Evolutionary conservation across 1,284 basidiomycete species (phyloP).

Genomic region (Ustanciosporium gigantosporum): DNA sequence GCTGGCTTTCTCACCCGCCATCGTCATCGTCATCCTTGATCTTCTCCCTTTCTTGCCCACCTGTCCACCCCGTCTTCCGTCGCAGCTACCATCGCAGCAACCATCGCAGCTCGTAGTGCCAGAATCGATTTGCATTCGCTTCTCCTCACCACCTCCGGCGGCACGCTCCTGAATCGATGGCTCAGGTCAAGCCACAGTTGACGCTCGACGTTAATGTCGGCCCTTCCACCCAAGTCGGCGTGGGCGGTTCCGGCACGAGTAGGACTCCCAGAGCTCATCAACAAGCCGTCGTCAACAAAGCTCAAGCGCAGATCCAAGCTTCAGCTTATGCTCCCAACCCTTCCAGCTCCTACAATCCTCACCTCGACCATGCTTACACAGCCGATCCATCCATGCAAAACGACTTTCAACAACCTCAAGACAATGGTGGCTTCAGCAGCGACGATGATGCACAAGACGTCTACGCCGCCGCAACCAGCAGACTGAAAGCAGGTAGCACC

Average conservation of each 20-base stretch:
- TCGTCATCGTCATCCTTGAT: too few relatives aligned
- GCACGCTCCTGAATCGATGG: too few relatives aligned
- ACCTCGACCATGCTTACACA: conserved; percentile 13
- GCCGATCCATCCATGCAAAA: not conserved
- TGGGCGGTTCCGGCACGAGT: conserved; percentile 41
- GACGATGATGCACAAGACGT: conserved; percentile 43
- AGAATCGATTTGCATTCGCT: too few relatives aligned
- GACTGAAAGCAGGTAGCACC: conserved; percentile 33
- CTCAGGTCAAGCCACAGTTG: conserved; percentile 44
- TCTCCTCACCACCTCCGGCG: too few relatives aligned
- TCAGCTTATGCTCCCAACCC: conserved; percentile 37
- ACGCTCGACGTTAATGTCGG: conserved; percentile 51
- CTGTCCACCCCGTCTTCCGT: too few relatives aligned
- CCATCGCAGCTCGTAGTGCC: too few relatives aligned
- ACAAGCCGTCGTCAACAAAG: conserved; percentile 26
- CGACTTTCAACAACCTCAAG: conserved; percentile 21
- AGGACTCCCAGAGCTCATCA: conserved; percentile 31
- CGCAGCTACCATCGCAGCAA: too few relatives aligned
- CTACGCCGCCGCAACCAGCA: conserved; percentile 34
- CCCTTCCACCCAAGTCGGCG: conserved; percentile 12
- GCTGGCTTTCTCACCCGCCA: too few relatives aligned
- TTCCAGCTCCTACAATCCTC: conserved; percentile 3
- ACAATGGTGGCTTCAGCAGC: conserved; percentile 49
- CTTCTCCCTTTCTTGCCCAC: too few relatives aligned
- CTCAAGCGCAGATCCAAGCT: conserved; percentile 31